Evolutionary conservation across 2,329 filamentous ascomycete species (phyloP), one percentile per base, ranked within the genome.

Genomic region (Ophiosphaerella herpotricha): DNA sequence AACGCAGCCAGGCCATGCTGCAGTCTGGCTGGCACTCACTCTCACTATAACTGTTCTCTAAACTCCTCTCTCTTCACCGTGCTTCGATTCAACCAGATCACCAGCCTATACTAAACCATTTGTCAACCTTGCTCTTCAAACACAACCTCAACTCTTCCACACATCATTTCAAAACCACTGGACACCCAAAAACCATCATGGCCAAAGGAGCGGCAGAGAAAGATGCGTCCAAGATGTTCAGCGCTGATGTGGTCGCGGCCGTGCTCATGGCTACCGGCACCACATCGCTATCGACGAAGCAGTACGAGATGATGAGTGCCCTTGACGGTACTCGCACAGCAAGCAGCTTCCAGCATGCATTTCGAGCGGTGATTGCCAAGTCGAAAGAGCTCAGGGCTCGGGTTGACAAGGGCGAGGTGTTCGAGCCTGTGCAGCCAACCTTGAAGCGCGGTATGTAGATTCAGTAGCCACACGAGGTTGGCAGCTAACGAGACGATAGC

Each of bases 361-460:
- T 71, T 40, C 64, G 65, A 34, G 31, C 57, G 2, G 46, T 70
- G 14, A 29, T 50, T 1, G 46, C 60, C 34, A 64, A 60, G 41
- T 61, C 66, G 33, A 65, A 61, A 46, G 66, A 70, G 24, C 52
- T 71, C 13, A 68, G 66, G 46, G 44, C 45, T n/a, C 63, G 64
- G 11, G 37, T 58, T 4, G 63, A 66, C 2, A 24, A 34, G 2
- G 68, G 63, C 36, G 67, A 70, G 39, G 31, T 38, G 1, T 70
- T 71, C 38, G 23, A 41, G 13, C 32, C 66, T 0, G 64, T 70
- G 7, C n/a, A 14, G 8, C 54, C 66, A 1, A 12, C 23, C 11
- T 53, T 45, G 39, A 69, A 68, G 54, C 61, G 67, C 34, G 52
- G 67, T 68, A 53, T 29, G 61, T 60, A 39, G 5, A 5, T 16